Evolutionary conservation across 2,329 filamentous ascomycete species (phyloP), one percentile per base, ranked within the genome.

Genomic region (Penicillium sclerotiorum): DNA sequence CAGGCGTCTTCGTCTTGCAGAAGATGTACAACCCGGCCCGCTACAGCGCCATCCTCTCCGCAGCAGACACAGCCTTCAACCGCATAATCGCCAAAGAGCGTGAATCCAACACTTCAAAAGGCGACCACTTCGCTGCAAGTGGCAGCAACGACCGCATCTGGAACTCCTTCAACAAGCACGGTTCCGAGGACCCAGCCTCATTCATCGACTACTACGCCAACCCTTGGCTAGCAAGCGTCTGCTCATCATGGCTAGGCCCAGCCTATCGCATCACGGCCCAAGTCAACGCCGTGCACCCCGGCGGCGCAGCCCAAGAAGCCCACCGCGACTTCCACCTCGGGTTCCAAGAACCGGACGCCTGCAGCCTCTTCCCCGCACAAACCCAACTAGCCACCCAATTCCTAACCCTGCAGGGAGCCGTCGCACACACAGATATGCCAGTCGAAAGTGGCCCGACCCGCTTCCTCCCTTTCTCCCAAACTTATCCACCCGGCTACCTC

Each of bases 281-380:
- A 61, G 79, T 85, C 33, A 87, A 87, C 60, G 77, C 84, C 41
- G 83, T 86, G 8, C 76, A 78, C 35, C 82, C 84, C 0, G 81
- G 82, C 15, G 81, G 80, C 1, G 69, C 74, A 28, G 73, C 84
- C 1, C 84, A 87, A 59, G 75, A 79, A 22, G 73, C 72, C 7
- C 84, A 87, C 60, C 75, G 83, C 1, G 84, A 87, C 60, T 86
- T 86, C 60, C 83, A 86, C 58, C 73, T 87, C 1, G 84, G 83
- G 0, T 86, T 86, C 66, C 81, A 84, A 63, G 80, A 77, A 0
- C 61, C 73, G 2, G 74, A 74, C 6, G 68, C 68, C 1, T 77
- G 74, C 36, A 71, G 73, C 0, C 66, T 61, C 15, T 82, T 79
- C 51, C 83, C 83, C 0, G 74, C 72, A 32, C 74, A 73, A 0